Percentiles rank a stretch among this genome's conserved stretches.
Conservation (phyloP, 2,329 filamentous ascomycete genomes). For the Phaeophleospora eucalypticola region DNA sequence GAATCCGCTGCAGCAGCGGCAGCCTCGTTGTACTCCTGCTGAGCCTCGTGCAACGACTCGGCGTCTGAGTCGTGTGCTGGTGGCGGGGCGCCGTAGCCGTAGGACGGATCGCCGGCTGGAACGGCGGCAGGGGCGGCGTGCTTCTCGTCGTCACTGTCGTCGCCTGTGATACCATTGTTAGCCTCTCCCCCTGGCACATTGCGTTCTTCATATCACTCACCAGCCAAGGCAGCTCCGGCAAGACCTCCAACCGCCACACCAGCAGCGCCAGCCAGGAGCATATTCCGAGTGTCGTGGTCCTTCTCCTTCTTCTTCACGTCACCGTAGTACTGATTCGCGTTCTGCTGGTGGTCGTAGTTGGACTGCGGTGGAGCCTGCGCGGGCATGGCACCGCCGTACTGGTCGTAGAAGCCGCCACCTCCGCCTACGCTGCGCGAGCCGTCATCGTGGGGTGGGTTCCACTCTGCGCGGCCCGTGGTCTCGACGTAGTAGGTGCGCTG, state of each 20-base stretch:
- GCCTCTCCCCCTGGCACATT: not conserved
- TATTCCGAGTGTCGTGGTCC: slow-evolving; percentile 40
- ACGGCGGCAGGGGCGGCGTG: slow-evolving; percentile 10
- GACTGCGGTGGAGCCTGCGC: slow-evolving; percentile 15
- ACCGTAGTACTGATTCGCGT: slow-evolving; percentile 21
- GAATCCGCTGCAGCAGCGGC: slow-evolving; percentile 19
- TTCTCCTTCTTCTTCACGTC: slow-evolving; percentile 29
- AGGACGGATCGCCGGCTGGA: slow-evolving; percentile 3
- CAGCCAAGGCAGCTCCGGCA: slow-evolving; percentile 53
- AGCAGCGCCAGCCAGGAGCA: slow-evolving; percentile 54
- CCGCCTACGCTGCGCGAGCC: slow-evolving; percentile 4
- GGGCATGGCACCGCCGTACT: slow-evolving; percentile 19
- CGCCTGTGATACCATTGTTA: not conserved
- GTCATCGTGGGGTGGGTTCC: slow-evolving; percentile 51
- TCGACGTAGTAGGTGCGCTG: slow-evolving; percentile 65
- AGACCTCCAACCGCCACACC: slow-evolving; percentile 55
- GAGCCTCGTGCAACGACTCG: slow-evolving; percentile 17
- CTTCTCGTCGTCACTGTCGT: slow-evolving; percentile 17
- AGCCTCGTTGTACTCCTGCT: slow-evolving; percentile 21
- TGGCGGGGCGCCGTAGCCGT: slow-evolving; percentile 5
- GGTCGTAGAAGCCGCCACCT: slow-evolving; percentile 17
- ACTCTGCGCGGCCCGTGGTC: slow-evolving; percentile 59
- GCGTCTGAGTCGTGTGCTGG: slow-evolving; percentile 15
- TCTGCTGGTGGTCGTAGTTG: slow-evolving; percentile 18
- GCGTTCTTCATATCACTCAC: not conserved